Evolutionary conservation across 1,139 yeast species (phyloP).

Genomic region (Candida freyschussii): DNA sequence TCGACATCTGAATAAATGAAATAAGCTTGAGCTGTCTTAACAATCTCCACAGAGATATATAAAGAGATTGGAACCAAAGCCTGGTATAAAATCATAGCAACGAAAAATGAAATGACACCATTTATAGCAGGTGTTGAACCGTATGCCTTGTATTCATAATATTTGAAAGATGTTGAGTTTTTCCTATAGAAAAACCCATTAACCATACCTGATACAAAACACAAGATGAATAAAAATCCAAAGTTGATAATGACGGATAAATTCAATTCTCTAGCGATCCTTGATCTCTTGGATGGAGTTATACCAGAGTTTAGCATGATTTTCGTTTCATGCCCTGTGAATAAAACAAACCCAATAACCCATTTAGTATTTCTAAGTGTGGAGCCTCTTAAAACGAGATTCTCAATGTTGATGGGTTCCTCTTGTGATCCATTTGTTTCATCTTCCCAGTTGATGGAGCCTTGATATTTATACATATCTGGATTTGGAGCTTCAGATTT

Average conservation of each 20-base stretch:
- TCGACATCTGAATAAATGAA: constrained; percentile 84
- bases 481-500: constrained; percentile 92
- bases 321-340: constrained; percentile 88
- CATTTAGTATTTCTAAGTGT: constrained; percentile 89
- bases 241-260: constrained; percentile 78
- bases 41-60: constrained; percentile 90
- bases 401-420: constrained; percentile 79
- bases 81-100: constrained; percentile 83
- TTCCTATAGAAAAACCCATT: constrained; percentile 72
- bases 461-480: constrained; percentile 79
- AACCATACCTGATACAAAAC: constrained; percentile 77
- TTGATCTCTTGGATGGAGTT: constrained; percentile 84
- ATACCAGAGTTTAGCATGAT: constrained; percentile 91
- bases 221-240: constrained; percentile 63
- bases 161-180: constrained; percentile 51
- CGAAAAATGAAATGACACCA: constrained; percentile 84
- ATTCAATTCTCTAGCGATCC: constrained; percentile 80
- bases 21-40: constrained; percentile 89
- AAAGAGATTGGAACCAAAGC: constrained; percentile 91
- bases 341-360: constrained; percentile 85
- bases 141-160: constrained; percentile 65
- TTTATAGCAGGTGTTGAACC: constrained; percentile 62
- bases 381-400: constrained; percentile 82
- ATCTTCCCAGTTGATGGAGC: constrained; percentile 40
- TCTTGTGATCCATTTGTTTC: constrained; percentile 25